These are phyloP conservation scores for Rosa multiflora DNA, from an alignment of 306 rosid genomes.

Conservation along the genomic window DNA sequence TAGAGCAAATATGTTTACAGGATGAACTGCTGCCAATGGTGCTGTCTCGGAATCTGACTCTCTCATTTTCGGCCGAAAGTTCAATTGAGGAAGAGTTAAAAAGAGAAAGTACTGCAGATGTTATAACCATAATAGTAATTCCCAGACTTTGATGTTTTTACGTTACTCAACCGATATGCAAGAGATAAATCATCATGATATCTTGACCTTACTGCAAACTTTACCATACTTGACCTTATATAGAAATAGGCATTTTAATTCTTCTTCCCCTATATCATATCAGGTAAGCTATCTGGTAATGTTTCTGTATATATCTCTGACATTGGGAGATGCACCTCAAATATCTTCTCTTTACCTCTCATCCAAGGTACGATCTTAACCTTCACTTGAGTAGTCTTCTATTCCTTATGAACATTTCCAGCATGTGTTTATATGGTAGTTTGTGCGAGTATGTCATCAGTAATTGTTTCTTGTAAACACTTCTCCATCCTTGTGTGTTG, in stretches of 20 bases:
- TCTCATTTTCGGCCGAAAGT: slow-evolving; percentile 88
- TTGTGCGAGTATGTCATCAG: not conserved
- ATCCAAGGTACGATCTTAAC: slow-evolving; percentile 62
- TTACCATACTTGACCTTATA: slow-evolving; percentile 7
- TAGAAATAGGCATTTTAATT: not conserved
- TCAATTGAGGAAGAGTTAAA: slow-evolving; percentile 94
- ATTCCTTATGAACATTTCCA: slow-evolving; percentile 7
- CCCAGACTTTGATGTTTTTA: slow-evolving; percentile 11
- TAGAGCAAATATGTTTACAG: slow-evolving; percentile 47
- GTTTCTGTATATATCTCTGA: slow-evolving; percentile 87
- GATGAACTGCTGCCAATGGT: slow-evolving; percentile 87
- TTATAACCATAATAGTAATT: slow-evolving; percentile 79
- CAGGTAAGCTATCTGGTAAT: slow-evolving; percentile 96
- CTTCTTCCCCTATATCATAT: slow-evolving; percentile 30
- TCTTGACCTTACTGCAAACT: not conserved
- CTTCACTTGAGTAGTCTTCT: not conserved
- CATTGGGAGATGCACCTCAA: slow-evolving; percentile 73
- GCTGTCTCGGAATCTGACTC: slow-evolving; percentile 72
- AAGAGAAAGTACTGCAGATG: slow-evolving; percentile 98
- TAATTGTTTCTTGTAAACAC: not conserved
- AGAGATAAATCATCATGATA: slow-evolving; percentile 13
- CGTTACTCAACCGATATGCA: slow-evolving; percentile 13
- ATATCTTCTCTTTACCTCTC: slow-evolving; percentile 74
- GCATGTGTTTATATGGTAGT: not conserved
- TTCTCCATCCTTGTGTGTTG: not conserved